A percentile compares a stretch with the other conserved stretches of the same genome.
Evolutionary conservation across 164 flowering plant genomes (phyloP).

Genomic region (Chimonanthus salicifolius): DNA sequence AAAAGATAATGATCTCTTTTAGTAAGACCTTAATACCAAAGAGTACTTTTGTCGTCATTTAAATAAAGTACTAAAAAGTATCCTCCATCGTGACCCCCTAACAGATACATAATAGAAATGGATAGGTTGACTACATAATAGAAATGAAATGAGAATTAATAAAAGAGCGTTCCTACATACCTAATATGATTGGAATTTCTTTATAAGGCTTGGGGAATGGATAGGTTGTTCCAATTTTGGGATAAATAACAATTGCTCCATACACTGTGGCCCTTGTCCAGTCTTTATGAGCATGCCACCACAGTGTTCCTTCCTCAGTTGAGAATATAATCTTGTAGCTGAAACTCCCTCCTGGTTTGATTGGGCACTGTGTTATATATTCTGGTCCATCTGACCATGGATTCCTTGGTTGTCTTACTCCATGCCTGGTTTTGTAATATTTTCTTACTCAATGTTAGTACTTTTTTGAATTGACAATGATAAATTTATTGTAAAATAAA

Average conservation of each 20-base stretch:
- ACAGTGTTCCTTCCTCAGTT: constrained; percentile 43
- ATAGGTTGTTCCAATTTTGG: constrained; percentile 11
- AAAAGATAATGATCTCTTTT: too few species aligned
- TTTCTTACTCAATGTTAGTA: not conserved
- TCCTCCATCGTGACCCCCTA: too few species aligned
- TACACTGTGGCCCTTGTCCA: constrained; percentile 32
- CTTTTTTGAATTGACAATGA: not conserved
- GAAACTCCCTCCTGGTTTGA: constrained; percentile 33
- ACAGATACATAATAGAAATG: not conserved
- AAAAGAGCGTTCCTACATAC: not conserved
- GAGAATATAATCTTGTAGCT: constrained; percentile 26
- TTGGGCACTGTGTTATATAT: constrained; percentile 47
- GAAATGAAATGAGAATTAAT: not conserved
- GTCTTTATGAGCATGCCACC: constrained; percentile 64
- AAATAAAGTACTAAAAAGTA: too few species aligned
- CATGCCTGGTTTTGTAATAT: constrained; percentile 17
- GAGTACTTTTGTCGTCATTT: too few species aligned
- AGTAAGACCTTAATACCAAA: too few species aligned
- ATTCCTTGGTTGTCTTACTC: constrained; percentile 36
- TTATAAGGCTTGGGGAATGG: constrained; percentile 21
- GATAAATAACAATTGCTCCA: constrained; percentile 13
- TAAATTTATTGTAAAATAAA: not conserved
- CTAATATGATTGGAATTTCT: constrained; percentile 20
- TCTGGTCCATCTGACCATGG: constrained; percentile 59
- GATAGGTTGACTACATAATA: too few species aligned